phyloP scores from a whole-genome alignment of 139 green algal genomes.

The Asterochloris sp. region DNA sequence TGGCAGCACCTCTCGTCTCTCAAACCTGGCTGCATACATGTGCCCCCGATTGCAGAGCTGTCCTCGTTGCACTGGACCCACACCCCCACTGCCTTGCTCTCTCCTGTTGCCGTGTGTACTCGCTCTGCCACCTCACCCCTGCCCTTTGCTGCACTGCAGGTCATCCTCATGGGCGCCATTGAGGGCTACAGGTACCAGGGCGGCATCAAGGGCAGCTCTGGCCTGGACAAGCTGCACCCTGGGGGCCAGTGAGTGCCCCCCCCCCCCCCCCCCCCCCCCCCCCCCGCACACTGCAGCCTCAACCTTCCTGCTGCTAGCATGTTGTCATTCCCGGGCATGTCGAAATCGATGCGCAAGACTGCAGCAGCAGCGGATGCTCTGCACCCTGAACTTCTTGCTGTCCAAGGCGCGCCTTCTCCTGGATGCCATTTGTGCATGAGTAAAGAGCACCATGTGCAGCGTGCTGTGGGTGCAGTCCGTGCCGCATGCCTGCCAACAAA shows the following conservation, averaged over 20 bases:
- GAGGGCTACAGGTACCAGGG: constrained; percentile 87
- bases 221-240: constrained; percentile 71
- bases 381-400: not conserved
- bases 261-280: too few species aligned
- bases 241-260: constrained; percentile 56
- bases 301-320: not conserved
- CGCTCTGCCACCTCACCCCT: not conserved
- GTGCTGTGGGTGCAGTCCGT: too few species aligned
- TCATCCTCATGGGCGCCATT: constrained; percentile 80
- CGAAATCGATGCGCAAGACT: too few species aligned
- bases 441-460: too few species aligned
- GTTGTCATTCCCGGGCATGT: not conserved
- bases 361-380: too few species aligned
- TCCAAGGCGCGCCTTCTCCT: too few species aligned
- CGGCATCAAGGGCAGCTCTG: constrained; percentile 59
- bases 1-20: not conserved
- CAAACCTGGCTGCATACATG: not conserved
- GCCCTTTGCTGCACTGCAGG: constrained; percentile 28
- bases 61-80: not conserved
- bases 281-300: not conserved
- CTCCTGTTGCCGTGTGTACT: not conserved
- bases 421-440: too few species aligned
- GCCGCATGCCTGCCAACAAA: too few species aligned
- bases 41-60: not conserved
- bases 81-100: not conserved